Evolutionary conservation across 2,329 filamentous ascomycete species (phyloP).

Genomic region (Colletotrichum incanum): DNA sequence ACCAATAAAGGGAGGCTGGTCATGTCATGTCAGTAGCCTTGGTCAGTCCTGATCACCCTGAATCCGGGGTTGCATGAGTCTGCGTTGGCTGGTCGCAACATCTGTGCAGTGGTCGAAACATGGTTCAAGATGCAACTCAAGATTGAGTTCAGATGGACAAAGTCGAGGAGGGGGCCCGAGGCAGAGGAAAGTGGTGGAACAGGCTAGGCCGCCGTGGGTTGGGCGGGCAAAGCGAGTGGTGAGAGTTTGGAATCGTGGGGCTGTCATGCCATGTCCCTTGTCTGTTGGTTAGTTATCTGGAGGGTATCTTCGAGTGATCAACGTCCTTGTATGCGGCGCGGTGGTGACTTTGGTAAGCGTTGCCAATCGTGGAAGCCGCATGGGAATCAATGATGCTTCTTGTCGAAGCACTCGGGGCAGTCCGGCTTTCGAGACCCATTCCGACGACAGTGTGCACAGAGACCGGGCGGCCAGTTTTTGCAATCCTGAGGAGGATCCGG

Average conservation of each 20-base stretch:
- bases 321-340: not conserved
- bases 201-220: slow-evolving; percentile 20
- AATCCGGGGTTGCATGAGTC: slow-evolving; percentile 24
- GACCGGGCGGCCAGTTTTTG: slow-evolving; percentile 27
- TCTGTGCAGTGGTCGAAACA: slow-evolving; percentile 40
- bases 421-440: slow-evolving; percentile 7
- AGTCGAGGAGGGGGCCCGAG: slow-evolving; percentile 30
- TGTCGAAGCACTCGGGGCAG: not conserved
- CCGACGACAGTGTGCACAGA: slow-evolving; percentile 11
- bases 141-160: slow-evolving; percentile 38
- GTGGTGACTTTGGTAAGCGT: slow-evolving; percentile 3
- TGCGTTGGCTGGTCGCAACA: slow-evolving; percentile 25
- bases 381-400: slow-evolving; percentile 6
- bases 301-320: not conserved
- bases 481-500: slow-evolving; percentile 25
- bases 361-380: slow-evolving; percentile 3
- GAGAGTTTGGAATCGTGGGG: slow-evolving; percentile 11
- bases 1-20: not conserved
- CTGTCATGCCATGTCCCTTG: slow-evolving; percentile 14
- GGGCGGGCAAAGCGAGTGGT: slow-evolving; percentile 18
- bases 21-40: not conserved
- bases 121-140: slow-evolving; percentile 37
- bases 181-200: slow-evolving; percentile 35
- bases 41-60: not conserved
- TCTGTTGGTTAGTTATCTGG: slow-evolving; percentile 3